These are phyloP conservation scores for Pterocarpus macrocarpus DNA, from an alignment of 306 rosid species.

Conservation along the genomic window DNA sequence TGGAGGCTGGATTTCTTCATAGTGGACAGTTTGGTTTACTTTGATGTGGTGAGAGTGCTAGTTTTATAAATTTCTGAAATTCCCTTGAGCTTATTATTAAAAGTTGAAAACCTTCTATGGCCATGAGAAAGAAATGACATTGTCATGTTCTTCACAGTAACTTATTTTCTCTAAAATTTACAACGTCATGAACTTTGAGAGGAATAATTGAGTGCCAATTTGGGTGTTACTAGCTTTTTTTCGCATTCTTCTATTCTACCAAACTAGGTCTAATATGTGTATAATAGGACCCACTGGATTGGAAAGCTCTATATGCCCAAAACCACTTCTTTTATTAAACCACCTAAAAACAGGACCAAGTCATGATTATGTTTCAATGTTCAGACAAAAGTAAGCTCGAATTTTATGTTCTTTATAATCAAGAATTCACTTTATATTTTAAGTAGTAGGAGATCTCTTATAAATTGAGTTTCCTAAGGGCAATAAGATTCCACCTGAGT, in stretches of 20 bases:
- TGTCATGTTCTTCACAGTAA: not conserved
- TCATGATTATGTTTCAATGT: conserved; percentile 56
- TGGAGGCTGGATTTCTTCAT: too few relatives aligned
- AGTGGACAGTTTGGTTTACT: too few relatives aligned
- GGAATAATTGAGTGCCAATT: too few relatives aligned
- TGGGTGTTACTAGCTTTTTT: not conserved
- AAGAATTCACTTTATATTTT: too few relatives aligned
- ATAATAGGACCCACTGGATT: conserved; percentile 48
- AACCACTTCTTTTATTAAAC: conserved; percentile 52
- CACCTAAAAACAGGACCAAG: conserved; percentile 44
- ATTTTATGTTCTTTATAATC: too few relatives aligned
- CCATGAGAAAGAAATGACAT: conserved; percentile 27
- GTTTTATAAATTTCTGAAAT: too few relatives aligned
- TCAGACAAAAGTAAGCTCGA: conserved; percentile 53
- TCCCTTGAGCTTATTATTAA: too few relatives aligned
- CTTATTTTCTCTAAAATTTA: not conserved
- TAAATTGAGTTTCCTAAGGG: too few relatives aligned
- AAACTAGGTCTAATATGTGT: conserved; percentile 32
- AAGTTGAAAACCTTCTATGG: too few relatives aligned
- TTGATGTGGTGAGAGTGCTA: too few relatives aligned
- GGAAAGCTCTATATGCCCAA: conserved; percentile 47
- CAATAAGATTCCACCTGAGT: conserved; percentile 21
- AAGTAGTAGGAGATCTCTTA: too few relatives aligned
- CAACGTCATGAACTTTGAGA: conserved; percentile 32
- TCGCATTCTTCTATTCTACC: conserved; percentile 39